Evolutionary conservation across 257 asterid genomes (phyloP), one percentile per base, ranked within the genome.

Genomic region (Gardenia jasminoides): DNA sequence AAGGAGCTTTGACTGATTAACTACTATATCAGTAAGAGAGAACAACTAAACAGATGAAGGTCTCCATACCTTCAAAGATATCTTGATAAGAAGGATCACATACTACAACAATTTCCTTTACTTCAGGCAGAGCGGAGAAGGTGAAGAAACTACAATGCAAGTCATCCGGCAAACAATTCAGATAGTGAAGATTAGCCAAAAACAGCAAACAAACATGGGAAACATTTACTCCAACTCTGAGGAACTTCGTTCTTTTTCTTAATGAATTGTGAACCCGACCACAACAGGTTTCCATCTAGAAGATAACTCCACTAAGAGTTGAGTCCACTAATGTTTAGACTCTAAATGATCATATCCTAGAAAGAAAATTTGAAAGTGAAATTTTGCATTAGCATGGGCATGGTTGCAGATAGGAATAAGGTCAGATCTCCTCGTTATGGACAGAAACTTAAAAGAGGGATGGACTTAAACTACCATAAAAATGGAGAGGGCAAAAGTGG

Each of bases 51-150:
- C 47, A 52, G 39, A 78, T 15, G 44, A 82, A 72, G 70, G 81
- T 81, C 70, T 79, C 15, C 88, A 59, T 83, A 96, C 98, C 99
- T 96, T 92, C 97, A 88, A 93, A 96, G 77, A 95, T 91, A 85
- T 93, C 97, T 82, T 70, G 92, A 88, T 93, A 93, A 80, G 98
- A 96, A 80, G 99, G 99, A 91, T 96, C 99, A 30, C 99, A 96
- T 58, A 96, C 99, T 4, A 93, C 99, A 83, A 96, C 86, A 62
- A 96, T 90, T 84, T 96, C 99, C 90, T 92, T 93, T 89, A 96
- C 97, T 90, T 92, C 94, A 80, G 93, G 91, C 97, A 95, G 87
- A 86, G 81, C 84, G 36, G 93, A 88, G 84, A 93, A 93, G 76
- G 98, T 95, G 86, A 88, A 91, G 86, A 95, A 92, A 91, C 99